phyloP scores from a whole-genome alignment of 495 filamentous ascomycete species.

The Platismatia glauca region DNA sequence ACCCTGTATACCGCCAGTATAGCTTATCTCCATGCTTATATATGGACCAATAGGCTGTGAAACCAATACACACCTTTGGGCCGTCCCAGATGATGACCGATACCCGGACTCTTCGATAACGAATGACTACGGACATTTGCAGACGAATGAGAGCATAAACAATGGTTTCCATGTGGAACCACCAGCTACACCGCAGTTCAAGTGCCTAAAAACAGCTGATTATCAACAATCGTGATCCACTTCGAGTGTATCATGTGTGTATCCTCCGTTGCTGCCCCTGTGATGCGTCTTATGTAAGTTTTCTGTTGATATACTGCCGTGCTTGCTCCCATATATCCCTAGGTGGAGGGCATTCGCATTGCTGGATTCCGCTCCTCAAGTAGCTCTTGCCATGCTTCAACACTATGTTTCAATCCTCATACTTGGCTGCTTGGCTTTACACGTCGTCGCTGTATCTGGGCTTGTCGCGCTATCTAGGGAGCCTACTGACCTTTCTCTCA shows the following conservation, averaged over 20 bases:
- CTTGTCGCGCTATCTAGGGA: not conserved
- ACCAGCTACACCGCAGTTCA: not conserved
- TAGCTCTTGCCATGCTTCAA: conserved; percentile 1
- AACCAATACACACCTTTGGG: not conserved
- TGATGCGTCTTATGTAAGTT: conserved; percentile 5
- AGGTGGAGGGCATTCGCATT: not conserved
- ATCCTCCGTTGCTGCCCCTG: not conserved
- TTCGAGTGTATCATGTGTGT: not conserved
- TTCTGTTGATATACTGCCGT: not conserved
- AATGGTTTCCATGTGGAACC: not conserved
- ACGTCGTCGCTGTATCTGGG: not conserved
- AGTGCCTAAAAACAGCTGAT: not conserved
- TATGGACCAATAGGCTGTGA: not conserved
- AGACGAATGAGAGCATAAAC: not conserved
- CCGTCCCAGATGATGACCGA: conserved; percentile 3
- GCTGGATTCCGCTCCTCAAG: not conserved
- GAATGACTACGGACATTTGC: conserved; percentile 1
- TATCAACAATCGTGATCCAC: conserved; percentile 2
- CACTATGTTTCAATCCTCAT: not conserved
- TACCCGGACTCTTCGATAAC: not conserved
- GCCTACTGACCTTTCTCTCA: not conserved
- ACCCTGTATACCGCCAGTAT: not conserved
- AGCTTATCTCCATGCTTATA: conserved; percentile 10
- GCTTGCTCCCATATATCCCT: too few species aligned
- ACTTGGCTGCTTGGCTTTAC: not conserved